Evolutionary conservation across 2,329 filamentous ascomycete genomes (phyloP).

Genomic region (Xylogone sp.): DNA sequence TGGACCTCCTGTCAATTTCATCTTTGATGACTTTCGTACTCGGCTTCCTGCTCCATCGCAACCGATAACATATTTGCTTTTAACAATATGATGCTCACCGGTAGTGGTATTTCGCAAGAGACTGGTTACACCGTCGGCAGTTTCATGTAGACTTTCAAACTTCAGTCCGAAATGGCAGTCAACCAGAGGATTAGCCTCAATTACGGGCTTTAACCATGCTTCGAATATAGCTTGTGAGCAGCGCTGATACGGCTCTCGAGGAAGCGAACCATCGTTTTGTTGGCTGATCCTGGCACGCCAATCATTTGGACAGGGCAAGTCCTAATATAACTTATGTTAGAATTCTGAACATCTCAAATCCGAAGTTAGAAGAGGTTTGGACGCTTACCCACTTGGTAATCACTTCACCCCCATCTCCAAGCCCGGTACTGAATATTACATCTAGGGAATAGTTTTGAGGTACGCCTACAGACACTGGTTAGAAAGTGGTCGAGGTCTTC

Average conservation of each 20-base stretch:
- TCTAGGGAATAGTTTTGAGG: constrained; percentile 11
- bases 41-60: constrained; percentile 47
- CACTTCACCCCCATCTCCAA: constrained; percentile 10
- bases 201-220: constrained; percentile 27
- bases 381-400: constrained; percentile 2
- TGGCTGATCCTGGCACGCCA: constrained; percentile 17
- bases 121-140: not conserved
- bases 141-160: constrained; percentile 5
- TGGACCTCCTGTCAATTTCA: constrained; percentile 21
- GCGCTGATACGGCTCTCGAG: constrained; percentile 29
- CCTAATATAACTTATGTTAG: constrained; percentile 6
- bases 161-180: constrained; percentile 27
- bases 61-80: constrained; percentile 38
- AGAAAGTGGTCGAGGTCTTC: no score
- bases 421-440: constrained; percentile 15
- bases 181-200: constrained; percentile 19
- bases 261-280: constrained; percentile 29
- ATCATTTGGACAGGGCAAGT: constrained; percentile 9
- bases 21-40: constrained; percentile 8
- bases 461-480: constrained; percentile 5
- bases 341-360: not conserved
- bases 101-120: constrained; percentile 11
- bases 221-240: constrained; percentile 31
- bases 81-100: constrained; percentile 16
- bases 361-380: not conserved